A percentile compares a stretch with the other conserved stretches of the same genome.
These are phyloP conservation scores for Phytophthora pistaciae DNA, from an alignment of 352 stramenopile species.

Conservation along the genomic window DNA sequence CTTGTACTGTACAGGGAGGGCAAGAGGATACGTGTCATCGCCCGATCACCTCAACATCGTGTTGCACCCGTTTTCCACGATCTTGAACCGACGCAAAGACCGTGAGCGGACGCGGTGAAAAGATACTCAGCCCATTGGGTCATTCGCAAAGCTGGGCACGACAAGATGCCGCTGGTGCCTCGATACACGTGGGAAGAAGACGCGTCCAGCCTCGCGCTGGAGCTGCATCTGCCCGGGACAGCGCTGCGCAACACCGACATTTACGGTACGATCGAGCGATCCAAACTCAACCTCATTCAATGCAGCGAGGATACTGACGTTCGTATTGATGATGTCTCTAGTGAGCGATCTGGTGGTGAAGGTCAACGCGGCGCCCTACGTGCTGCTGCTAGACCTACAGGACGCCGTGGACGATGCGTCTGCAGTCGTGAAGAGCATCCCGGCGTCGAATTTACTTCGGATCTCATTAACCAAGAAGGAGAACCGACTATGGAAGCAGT, in stretches of 20 bases:
- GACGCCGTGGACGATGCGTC: conserved; percentile 64
- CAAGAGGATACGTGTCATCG: neutral
- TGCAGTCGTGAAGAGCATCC: conserved; percentile 54
- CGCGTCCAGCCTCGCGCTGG: conserved; percentile 50
- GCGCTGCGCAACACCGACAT: conserved; percentile 65
- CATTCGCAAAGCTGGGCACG: conserved; percentile 1
- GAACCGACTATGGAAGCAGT: conserved; percentile 49
- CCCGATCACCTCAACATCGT: neutral
- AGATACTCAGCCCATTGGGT: conserved; percentile 16
- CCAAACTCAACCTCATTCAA: neutral
- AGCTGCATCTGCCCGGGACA: conserved; percentile 60
- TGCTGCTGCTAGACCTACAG: conserved; percentile 77
- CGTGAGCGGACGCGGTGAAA: conserved; percentile 16
- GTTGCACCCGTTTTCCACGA: conserved; percentile 9
- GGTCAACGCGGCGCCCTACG: conserved; percentile 79
- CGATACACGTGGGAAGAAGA: conserved; percentile 79
- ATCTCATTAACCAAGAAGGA: conserved; percentile 60
- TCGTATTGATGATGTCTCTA: conserved; percentile 17
- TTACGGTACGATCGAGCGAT: conserved; percentile 55
- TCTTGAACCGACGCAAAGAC: conserved; percentile 22
- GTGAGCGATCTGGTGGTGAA: conserved; percentile 87
- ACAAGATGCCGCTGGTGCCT: conserved; percentile 71
- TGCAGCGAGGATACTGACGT: neutral
- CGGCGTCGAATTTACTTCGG: conserved; percentile 47
- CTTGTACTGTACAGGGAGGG: neutral